phyloP scores from a whole-genome alignment of 108 stramenopile genomes.

The Pseudonitzschia multistriata region DNA sequence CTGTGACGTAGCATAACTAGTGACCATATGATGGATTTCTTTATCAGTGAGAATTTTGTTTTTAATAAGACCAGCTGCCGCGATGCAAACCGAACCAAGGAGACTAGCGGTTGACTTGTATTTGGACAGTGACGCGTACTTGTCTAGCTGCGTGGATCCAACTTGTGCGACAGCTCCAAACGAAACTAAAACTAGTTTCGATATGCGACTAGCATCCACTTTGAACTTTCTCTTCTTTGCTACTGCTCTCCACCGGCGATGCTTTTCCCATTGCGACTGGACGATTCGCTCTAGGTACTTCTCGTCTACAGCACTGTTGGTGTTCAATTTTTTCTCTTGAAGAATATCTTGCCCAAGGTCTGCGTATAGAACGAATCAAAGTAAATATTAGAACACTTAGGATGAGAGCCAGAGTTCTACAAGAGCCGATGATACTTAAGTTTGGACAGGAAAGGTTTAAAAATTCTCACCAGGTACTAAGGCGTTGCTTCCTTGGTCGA shows the following conservation, averaged over 20 bases:
- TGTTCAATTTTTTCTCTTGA: no score
- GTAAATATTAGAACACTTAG: no score
- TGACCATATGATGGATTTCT: neutral
- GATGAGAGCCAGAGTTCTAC: no score
- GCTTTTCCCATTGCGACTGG: slow-evolving; percentile 6
- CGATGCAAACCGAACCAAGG: neutral
- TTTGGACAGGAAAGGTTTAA: neutral
- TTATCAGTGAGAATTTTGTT: neutral
- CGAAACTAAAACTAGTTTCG: neutral
- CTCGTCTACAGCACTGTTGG: neutral
- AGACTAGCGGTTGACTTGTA: neutral
- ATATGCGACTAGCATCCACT: neutral
- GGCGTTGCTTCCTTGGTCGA: neutral
- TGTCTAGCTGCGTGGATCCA: neutral
- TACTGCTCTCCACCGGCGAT: neutral
- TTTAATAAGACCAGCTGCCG: neutral
- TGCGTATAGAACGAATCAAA: no score
- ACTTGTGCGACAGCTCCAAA: neutral
- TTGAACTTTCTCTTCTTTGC: neutral
- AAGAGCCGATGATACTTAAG: neutral
- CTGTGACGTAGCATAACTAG: neutral
- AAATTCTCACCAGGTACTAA: neutral
- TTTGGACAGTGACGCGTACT: no score
- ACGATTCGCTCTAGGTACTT: neutral
- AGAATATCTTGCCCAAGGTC: no score